Evolutionary conservation across 2,329 filamentous ascomycete species (phyloP).

Genomic region (Exophiala bonariae): DNA sequence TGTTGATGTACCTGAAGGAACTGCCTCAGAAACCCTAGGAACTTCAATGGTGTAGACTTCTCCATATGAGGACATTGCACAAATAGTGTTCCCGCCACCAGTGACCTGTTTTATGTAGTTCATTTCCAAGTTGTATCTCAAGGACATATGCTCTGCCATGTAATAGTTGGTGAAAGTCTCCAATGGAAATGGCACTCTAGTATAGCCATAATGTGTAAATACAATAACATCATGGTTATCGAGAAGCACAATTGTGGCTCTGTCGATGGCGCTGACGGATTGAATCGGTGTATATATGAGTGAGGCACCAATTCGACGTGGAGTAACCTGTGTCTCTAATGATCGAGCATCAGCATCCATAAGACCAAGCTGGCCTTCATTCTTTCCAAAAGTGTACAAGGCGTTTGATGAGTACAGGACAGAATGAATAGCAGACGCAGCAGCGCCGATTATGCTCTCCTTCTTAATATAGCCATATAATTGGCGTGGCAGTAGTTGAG

Average conservation of each 20-base stretch:
- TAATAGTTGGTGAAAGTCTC: conserved; percentile 72
- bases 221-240: conserved; percentile 88
- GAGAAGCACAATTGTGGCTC: conserved; percentile 80
- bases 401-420: conserved; percentile 80
- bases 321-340: conserved; percentile 76
- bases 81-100: conserved; percentile 87
- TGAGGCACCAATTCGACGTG: conserved; percentile 84
- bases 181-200: conserved; percentile 80
- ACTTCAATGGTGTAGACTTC: conserved; percentile 86
- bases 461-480: conserved; percentile 91
- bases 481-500: conserved; percentile 78
- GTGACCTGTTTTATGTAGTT: conserved; percentile 75
- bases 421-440: conserved; percentile 88
- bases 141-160: conserved; percentile 62
- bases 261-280: conserved; percentile 84
- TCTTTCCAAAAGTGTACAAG: conserved; percentile 92
- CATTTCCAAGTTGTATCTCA: conserved; percentile 62
- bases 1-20: conserved; percentile 68
- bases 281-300: conserved; percentile 71
- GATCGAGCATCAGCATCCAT: conserved; percentile 95
- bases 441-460: conserved; percentile 76
- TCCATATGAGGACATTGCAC: conserved; percentile 77
- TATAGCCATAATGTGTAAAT: conserved; percentile 94
- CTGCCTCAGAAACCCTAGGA: conserved; percentile 65
- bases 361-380: conserved; percentile 87